These are phyloP conservation scores for Naumovozyma dairenensis DNA, from an alignment of 805 yeast genomes.

Conservation along the genomic window DNA sequence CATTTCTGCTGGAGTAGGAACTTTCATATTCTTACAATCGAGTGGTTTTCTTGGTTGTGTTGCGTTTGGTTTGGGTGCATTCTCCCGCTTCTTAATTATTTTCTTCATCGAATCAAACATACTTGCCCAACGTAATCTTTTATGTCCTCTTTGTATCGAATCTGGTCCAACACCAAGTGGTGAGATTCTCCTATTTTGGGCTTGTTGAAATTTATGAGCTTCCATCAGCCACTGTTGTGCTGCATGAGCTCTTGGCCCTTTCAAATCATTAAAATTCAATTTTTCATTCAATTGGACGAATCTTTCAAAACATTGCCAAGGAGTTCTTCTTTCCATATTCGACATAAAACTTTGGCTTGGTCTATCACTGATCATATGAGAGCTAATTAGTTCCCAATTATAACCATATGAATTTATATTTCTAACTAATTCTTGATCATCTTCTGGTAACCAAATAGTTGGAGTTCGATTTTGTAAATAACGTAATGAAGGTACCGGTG, in stretches of 20 bases:
- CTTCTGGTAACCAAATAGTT: constrained; percentile 93
- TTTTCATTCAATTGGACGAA: constrained; percentile 87
- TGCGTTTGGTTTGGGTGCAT: constrained; percentile 50
- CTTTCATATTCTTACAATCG: constrained; percentile 38
- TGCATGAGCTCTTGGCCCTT: constrained; percentile 70
- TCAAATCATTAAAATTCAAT: constrained; percentile 77
- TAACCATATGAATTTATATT: constrained; percentile 79
- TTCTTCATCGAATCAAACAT: constrained; percentile 94
- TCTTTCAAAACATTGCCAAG: constrained; percentile 98
- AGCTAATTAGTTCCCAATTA: constrained; percentile 89
- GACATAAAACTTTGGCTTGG: constrained; percentile 67
- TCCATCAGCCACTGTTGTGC: constrained; percentile 91
- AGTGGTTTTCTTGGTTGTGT: constrained; percentile 33
- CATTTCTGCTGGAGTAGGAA: constrained; percentile 77
- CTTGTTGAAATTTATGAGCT: constrained; percentile 79
- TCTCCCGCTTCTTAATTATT: constrained; percentile 81
- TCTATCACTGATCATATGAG: constrained; percentile 59
- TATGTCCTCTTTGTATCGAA: constrained; percentile 87
- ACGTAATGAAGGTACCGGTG: constrained; percentile 78
- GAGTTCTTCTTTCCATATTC: constrained; percentile 88
- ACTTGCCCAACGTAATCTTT: constrained; percentile 87
- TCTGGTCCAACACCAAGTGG: constrained; percentile 93
- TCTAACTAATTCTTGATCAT: constrained; percentile 69
- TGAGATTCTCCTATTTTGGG: constrained; percentile 78
- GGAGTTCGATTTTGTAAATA: constrained; percentile 80